phyloP scores from a whole-genome alignment of 305 asterid species.

The Fraxinus sp. region DNA sequence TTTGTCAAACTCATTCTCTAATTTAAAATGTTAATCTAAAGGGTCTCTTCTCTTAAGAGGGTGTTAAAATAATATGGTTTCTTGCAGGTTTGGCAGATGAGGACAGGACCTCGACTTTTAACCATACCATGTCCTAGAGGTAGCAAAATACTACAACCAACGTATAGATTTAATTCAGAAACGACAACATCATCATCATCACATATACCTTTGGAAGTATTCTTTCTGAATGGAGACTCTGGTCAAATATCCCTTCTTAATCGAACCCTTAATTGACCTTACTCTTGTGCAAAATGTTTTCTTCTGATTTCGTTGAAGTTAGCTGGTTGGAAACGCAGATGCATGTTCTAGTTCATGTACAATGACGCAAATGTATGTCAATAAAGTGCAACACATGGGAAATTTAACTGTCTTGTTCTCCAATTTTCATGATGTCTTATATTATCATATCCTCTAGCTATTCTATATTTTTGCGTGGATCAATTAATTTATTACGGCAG shows the following conservation, averaged over 20 bases:
- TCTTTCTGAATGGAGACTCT: slow-evolving; percentile 90
- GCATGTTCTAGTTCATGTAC: not conserved
- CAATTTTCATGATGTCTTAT: not conserved
- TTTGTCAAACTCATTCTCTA: not conserved
- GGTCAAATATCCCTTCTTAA: slow-evolving; percentile 79
- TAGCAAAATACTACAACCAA: slow-evolving; percentile 80
- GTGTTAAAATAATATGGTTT: not conserved
- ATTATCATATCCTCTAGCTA: not conserved
- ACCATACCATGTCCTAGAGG: slow-evolving; percentile 90
- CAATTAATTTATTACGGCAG: not conserved
- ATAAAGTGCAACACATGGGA: not conserved
- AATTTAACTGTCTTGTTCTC: not conserved
- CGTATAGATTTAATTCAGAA: slow-evolving; percentile 72
- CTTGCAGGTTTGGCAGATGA: slow-evolving; percentile 95
- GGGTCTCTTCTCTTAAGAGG: not conserved
- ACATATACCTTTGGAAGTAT: slow-evolving; percentile 71
- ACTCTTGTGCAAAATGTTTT: not conserved
- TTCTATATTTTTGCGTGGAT: not conserved
- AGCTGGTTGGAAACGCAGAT: too few species aligned
- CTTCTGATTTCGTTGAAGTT: too few species aligned
- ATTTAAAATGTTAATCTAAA: too few species aligned
- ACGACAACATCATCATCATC: slow-evolving; percentile 36
- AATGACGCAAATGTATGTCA: not conserved
- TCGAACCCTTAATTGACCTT: slow-evolving; percentile 48
- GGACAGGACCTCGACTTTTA: slow-evolving; percentile 84